Evolutionary conservation across 2,329 filamentous ascomycete genomes (phyloP).

Genomic region (Diaporthe destruens): DNA sequence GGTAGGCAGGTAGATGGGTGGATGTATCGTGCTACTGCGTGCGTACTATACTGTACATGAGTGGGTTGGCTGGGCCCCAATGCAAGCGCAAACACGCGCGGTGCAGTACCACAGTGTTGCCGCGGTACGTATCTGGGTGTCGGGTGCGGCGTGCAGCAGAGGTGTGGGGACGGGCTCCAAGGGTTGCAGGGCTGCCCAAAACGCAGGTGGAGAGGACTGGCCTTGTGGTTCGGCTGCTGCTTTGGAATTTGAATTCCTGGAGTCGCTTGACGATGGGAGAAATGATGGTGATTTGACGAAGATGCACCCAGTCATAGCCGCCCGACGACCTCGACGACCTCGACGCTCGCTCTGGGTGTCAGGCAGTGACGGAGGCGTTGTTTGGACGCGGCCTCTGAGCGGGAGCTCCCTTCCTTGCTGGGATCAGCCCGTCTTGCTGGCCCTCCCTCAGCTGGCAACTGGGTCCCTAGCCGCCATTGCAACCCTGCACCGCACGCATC

Average conservation of each 20-base stretch:
- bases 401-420: slow-evolving; percentile 37
- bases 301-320: slow-evolving; percentile 30
- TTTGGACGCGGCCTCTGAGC: slow-evolving; percentile 18
- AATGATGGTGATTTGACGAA: slow-evolving; percentile 4
- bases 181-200: background rate
- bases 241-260: background rate
- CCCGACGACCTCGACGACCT: background rate
- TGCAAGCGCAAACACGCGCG: background rate
- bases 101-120: background rate
- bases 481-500: slow-evolving; percentile 30
- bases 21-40: slow-evolving; percentile 30
- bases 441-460: too few relatives aligned
- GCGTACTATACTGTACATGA: slow-evolving; percentile 16
- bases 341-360: background rate
- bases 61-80: slow-evolving; percentile 12
- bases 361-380: slow-evolving; percentile 27
- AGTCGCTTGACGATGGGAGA: background rate
- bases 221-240: slow-evolving; percentile 1
- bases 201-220: slow-evolving; percentile 18
- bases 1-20: background rate
- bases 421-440: slow-evolving; percentile 33
- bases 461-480: slow-evolving; percentile 38
- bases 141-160: slow-evolving; percentile 13
- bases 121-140: slow-evolving; percentile 24
- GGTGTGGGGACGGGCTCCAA: slow-evolving; percentile 20